Conservation (phyloP, 495 filamentous ascomycete species). For the Hypoxylon cercidicola region DNA sequence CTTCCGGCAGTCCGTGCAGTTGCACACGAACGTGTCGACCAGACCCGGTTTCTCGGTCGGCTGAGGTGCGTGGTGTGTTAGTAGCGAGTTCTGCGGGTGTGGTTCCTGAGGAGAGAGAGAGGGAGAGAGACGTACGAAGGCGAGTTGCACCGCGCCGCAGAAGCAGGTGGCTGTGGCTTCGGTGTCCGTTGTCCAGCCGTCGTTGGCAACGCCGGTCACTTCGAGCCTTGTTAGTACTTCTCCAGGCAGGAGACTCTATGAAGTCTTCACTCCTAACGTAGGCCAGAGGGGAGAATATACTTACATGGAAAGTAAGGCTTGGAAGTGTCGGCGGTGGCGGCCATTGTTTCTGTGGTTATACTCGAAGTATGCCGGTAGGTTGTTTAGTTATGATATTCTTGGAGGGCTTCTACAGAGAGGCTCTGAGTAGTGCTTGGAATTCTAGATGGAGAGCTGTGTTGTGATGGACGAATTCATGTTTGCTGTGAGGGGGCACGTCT, state of each 20-base stretch:
- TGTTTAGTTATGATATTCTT: background rate
- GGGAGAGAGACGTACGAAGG: conserved; percentile 53
- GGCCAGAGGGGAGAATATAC: too few species aligned
- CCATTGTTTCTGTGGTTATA: conserved; percentile 21
- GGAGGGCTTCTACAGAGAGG: background rate
- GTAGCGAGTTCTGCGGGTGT: too few species aligned
- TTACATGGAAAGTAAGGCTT: conserved; percentile 6
- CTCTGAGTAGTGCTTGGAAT: background rate
- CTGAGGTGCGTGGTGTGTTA: conserved; percentile 36
- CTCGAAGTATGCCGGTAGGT: too few species aligned
- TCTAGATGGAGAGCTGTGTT: background rate
- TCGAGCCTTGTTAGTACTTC: too few species aligned
- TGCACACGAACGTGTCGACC: conserved; percentile 63
- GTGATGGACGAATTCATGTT: background rate
- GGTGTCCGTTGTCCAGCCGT: conserved; percentile 3
- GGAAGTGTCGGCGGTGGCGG: conserved; percentile 30
- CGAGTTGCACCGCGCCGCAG: conserved; percentile 65
- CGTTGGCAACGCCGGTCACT: background rate
- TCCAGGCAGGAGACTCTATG: too few species aligned
- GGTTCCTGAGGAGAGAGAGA: conserved; percentile 8
- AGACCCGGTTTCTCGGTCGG: conserved; percentile 56
- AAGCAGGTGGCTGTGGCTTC: conserved; percentile 1
- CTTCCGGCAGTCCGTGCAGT: conserved; percentile 68
- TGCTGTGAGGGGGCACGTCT: background rate
- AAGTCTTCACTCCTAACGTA: too few species aligned